A percentile compares a stretch with the other conserved stretches of the same genome.
These are phyloP conservation scores for Pyricularia sp. DNA, from an alignment of 2,329 filamentous ascomycete species.

Conservation along the genomic window DNA sequence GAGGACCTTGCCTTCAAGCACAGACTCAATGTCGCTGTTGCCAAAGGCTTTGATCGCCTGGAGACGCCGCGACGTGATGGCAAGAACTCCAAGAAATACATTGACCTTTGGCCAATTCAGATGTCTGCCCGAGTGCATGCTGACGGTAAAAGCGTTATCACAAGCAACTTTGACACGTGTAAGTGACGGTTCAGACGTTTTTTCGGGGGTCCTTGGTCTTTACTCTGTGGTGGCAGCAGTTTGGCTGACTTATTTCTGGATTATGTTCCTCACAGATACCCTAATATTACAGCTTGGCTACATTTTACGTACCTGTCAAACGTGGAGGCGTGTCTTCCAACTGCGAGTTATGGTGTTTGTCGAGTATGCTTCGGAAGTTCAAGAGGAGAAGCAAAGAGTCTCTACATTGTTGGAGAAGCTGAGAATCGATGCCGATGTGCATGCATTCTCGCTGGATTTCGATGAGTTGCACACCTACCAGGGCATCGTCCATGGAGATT, in stretches of 20 bases:
- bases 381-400: constrained; percentile 66
- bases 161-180: constrained; percentile 88
- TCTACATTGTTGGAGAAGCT: constrained; percentile 69
- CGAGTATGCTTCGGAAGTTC: constrained; percentile 76
- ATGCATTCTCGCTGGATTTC: constrained; percentile 74
- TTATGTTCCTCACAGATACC: constrained; percentile 37
- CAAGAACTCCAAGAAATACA: constrained; percentile 60
- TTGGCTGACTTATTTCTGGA: neutral
- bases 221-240: constrained; percentile 10
- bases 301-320: constrained; percentile 71
- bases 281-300: constrained; percentile 82
- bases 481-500: constrained; percentile 64
- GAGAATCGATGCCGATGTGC: constrained; percentile 68
- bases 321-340: constrained; percentile 66
- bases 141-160: constrained; percentile 59
- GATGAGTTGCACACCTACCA: constrained; percentile 67
- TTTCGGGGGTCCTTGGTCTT: neutral
- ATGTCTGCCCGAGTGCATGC: constrained; percentile 78
- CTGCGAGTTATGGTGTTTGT: constrained; percentile 80
- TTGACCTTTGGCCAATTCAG: constrained; percentile 87
- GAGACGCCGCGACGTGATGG: constrained; percentile 58
- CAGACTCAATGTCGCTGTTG: constrained; percentile 77
- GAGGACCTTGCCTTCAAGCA: constrained; percentile 72
- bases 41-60: constrained; percentile 68
- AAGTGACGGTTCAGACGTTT: constrained; percentile 22